Percentiles rank a stretch among this genome's conserved stretches.
These are phyloP conservation scores for Arxiozyma heterogenica DNA, from an alignment of 1,139 yeast species.

Conservation along the genomic window DNA sequence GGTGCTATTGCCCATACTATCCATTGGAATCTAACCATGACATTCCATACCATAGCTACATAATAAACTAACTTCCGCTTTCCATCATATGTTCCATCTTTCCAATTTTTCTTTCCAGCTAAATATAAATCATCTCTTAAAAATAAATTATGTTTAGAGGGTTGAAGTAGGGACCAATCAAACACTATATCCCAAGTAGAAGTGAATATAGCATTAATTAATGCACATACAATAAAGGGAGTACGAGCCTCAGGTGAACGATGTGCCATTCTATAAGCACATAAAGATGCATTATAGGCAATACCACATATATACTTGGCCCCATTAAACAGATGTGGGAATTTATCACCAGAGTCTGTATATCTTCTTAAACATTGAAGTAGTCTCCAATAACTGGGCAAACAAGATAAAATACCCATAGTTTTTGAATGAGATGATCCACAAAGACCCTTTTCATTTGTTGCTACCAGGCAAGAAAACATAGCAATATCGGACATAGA, in stretches of 20 bases:
- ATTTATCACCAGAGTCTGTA: conserved; percentile 88
- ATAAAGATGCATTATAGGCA: conserved; percentile 61
- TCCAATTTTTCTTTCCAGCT: conserved; percentile 31
- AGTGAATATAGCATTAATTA: conserved; percentile 59
- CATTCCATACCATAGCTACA: conserved; percentile 61
- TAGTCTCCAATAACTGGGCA: conserved; percentile 87
- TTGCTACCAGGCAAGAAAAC: conserved; percentile 72
- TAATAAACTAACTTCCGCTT: conserved; percentile 55
- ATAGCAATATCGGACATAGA: conserved; percentile 78
- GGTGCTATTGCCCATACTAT: conserved; percentile 66
- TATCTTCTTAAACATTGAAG: conserved; percentile 87
- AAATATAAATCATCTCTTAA: conserved; percentile 57
- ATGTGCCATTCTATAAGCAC: conserved; percentile 55
- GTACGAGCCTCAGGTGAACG: conserved; percentile 38
- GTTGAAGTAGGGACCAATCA: conserved; percentile 90
- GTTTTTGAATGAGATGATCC: conserved; percentile 68
- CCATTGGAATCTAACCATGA: conserved; percentile 82
- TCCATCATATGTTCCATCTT: conserved; percentile 32
- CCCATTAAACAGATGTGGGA: conserved; percentile 94
- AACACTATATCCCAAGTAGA: conserved; percentile 82
- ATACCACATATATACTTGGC: conserved; percentile 61
- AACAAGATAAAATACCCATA: conserved; percentile 73
- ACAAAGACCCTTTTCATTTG: conserved; percentile 41
- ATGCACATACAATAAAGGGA: conserved; percentile 64
- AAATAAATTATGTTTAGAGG: conserved; percentile 46